Evolutionary conservation across 2,329 filamentous ascomycete genomes (phyloP), one percentile per base, ranked within the genome.

Genomic region (Camillea tinctor): DNA sequence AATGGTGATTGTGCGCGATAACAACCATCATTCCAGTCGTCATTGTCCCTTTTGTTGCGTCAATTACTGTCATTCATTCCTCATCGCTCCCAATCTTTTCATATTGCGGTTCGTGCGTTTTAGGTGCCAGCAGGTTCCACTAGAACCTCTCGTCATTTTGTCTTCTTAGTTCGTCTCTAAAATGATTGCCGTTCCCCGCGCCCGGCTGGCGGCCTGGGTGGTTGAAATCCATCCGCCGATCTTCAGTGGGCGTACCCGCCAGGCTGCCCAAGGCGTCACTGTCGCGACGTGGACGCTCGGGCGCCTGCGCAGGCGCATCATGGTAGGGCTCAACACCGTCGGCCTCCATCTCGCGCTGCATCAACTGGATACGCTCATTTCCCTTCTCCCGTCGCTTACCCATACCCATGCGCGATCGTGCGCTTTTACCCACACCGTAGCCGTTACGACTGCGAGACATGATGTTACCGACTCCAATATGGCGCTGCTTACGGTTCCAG

Each of bases 401-500:
- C 55, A 77, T 72, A 56, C 75, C 69, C 63, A 69, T 63, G 40
- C 72, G 67, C 40, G 69, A 62, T 71, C 73, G 58, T 74, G 74
- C 52, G 69, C 56, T 71, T 68, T 73, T 73, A 55, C 74, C 70
- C 59, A 77, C 73, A 60, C 80, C 78, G 71, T 82, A 82, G 49
- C 81, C 79, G 63, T 76, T 68, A 30, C 77, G 72, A 50, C 66
- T 64, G 55, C 81, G 78, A 66, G 79, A 75, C 77, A 84, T 81
- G 72, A 85, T 74, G 67, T 80, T 82, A 56, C 80, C 82, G 52
- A 86, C 68, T 4, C 74, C 73, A 61, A 86, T 83, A 61, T 71
- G 71, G 58, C 84, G 79, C n/a, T 76, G 72, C 67, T 80, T 77
- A 57, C 78, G 76, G 72, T 85, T 84, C 78, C 79, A 85, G 77